Evolutionary conservation across 768 basidiomycete genomes (phyloP).

Genomic region (Porpolomopsis calyptriformis): DNA sequence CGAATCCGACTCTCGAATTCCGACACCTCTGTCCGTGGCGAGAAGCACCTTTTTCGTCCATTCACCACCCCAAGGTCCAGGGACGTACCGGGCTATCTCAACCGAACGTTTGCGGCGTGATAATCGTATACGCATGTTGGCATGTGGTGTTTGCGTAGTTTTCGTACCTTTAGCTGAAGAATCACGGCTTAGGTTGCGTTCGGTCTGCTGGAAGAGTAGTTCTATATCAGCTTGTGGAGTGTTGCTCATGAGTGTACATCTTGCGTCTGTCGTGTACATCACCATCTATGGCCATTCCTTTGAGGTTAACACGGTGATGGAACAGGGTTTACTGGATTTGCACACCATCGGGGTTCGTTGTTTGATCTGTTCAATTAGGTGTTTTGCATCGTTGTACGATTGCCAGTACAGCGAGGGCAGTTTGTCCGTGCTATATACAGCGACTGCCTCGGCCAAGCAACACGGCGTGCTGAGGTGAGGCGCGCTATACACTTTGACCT

Average conservation of each 20-base stretch:
- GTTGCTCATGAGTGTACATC: conserved; percentile 45
- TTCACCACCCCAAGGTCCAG: conserved; percentile 24
- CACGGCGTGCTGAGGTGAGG: conserved; percentile 42
- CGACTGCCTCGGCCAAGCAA: conserved; percentile 34
- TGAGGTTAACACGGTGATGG: neutral
- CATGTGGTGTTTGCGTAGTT: conserved; percentile 2
- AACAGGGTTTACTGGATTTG: neutral
- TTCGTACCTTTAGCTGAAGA: neutral
- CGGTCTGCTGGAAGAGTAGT: conserved; percentile 20
- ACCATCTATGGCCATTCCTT: conserved; percentile 26
- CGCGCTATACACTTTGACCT: conserved; percentile 38
- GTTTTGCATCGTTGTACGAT: conserved; percentile 36
- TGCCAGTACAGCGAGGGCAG: conserved; percentile 35
- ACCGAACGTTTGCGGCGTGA: conserved; percentile 23
- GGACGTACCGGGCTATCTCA: conserved; percentile 26
- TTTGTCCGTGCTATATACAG: conserved; percentile 22
- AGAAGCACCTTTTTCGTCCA: conserved; percentile 29
- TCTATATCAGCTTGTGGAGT: conserved; percentile 39
- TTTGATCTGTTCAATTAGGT: conserved; percentile 38
- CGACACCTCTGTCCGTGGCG: conserved; percentile 12
- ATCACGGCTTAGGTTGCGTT: neutral
- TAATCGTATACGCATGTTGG: conserved; percentile 29
- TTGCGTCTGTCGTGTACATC: conserved; percentile 27
- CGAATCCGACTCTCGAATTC: neutral
- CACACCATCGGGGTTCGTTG: conserved; percentile 42